Base-by-base conservation (phyloP, 805 yeast species). In the Hanseniaspora singularis region DNA sequence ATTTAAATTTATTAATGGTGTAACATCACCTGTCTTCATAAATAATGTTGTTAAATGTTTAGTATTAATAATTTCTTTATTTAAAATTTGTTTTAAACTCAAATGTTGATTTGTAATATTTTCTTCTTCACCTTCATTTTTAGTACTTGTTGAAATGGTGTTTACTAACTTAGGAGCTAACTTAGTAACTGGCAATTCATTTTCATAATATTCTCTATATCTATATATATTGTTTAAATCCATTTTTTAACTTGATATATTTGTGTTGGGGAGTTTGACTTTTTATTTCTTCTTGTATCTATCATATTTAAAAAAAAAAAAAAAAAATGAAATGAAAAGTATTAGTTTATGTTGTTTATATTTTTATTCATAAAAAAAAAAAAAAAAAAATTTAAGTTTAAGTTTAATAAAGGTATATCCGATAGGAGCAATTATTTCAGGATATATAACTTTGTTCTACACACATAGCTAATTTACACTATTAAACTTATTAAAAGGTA, bases 131-230 rank as follows among this genome's bases (percentile, higher is more conserved):
- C 71, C 66, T 15, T 65, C 59, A 53, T 78, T 74, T 41, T 77
- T 73, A 2, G 40, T 33, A 26, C 48, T 44, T 11, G 40, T 44
- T 4, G 38, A n/a, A 11, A 44, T 44, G 10, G 41, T 30, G 18
- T 44, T 44, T 45, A 92, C 63, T 49, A 88, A 71, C 60, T 82
- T 85, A 26, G 98, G 96, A 38, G 95, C 86, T 51, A 92, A 71
- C 20, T 89, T 81, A 9, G 97, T 97, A 2, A 96, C 88, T 5
- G 98, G 98, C 20, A 92, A 69, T 56, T 77, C 82, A 61, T 92
- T 92, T 37, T 44, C 48, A 18, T 37, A 44, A 18, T 44, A 44
- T 18, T 44, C 48, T 19, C 48, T 44, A 31, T 34, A 44, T 31
- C 48, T 44, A 19, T 44, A 44, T 9, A 39, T 33, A 10, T 44